Percentiles rank a stretch among this genome's conserved stretches.
These are phyloP conservation scores for Oldenlandia corymbosa DNA, from an alignment of 257 asterid species.

Conservation along the genomic window DNA sequence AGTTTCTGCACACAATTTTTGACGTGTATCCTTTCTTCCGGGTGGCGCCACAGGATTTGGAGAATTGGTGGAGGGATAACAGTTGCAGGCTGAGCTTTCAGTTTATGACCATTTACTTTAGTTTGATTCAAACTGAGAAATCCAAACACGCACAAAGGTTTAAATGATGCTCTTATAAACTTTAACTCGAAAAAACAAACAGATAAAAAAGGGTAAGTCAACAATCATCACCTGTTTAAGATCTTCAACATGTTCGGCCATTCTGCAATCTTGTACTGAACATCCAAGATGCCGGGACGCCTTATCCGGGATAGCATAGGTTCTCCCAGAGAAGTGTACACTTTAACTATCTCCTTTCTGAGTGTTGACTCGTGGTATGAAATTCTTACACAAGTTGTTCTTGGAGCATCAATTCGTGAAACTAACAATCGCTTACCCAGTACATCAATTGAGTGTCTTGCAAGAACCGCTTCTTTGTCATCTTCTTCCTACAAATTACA, in stretches of 20 bases:
- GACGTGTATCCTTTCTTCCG: constrained; percentile 37
- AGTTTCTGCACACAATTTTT: constrained; percentile 26
- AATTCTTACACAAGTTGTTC: constrained; percentile 53
- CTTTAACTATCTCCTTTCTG: not conserved
- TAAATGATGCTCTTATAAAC: constrained; percentile 9
- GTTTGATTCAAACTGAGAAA: constrained; percentile 35
- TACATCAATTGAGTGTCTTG: constrained; percentile 35
- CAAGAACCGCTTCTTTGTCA: constrained; percentile 56
- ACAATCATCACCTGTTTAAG: constrained; percentile 52
- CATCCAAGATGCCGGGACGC: constrained; percentile 17
- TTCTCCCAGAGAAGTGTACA: constrained; percentile 36
- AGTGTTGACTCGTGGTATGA: not conserved
- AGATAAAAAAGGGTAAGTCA: not conserved
- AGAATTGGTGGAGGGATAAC: constrained; percentile 42
- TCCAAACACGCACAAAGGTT: constrained; percentile 12
- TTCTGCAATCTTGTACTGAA: constrained; percentile 36
- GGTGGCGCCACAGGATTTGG: constrained; percentile 44
- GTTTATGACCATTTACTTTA: constrained; percentile 25
- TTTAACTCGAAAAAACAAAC: not conserved
- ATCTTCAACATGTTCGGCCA: constrained; percentile 65
- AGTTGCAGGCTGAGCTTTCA: constrained; percentile 58
- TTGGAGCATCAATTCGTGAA: constrained; percentile 54
- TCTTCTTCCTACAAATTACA: constrained; percentile 43
- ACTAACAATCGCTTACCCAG: constrained; percentile 37
- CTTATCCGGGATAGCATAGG: fast-evolving